These are phyloP conservation scores for Sugiyamaella valdiviana DNA, from an alignment of 805 yeast genomes.

Conservation along the genomic window DNA sequence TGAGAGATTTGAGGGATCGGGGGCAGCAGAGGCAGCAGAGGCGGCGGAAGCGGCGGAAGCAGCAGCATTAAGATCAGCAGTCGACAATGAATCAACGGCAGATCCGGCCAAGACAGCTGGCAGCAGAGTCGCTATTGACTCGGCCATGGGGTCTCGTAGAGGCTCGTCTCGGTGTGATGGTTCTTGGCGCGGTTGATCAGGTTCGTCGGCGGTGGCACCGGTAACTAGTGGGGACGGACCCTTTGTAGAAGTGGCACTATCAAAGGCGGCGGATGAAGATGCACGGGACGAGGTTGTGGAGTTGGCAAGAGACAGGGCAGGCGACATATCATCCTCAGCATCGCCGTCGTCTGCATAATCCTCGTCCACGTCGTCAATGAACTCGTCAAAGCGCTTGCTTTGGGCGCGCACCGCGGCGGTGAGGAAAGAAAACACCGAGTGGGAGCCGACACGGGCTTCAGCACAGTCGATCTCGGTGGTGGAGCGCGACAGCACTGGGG, in stretches of 20 bases:
- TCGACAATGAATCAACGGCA: neutral
- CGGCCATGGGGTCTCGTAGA: neutral
- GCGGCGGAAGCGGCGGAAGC: no score
- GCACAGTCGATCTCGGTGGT: constrained; percentile 12
- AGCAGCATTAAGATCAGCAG: no score
- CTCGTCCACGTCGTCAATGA: constrained; percentile 28
- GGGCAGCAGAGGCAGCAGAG: no score
- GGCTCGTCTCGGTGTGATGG: no score
- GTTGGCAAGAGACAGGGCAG: constrained; percentile 2
- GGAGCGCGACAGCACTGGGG: neutral
- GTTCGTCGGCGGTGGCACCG: neutral
- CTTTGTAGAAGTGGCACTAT: neutral
- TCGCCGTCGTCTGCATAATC: constrained; percentile 23
- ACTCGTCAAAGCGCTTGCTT: constrained; percentile 25
- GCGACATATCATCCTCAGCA: constrained; percentile 9
- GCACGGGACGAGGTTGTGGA: neutral
- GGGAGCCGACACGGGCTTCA: constrained; percentile 35
- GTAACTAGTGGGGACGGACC: neutral
- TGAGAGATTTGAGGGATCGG: neutral
- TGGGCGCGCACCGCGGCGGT: constrained; percentile 52
- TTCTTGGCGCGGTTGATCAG: no score
- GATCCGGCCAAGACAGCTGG: neutral
- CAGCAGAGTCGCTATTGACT: neutral
- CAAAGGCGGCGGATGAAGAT: neutral
- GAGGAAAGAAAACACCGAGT: constrained; percentile 48